A percentile compares a stretch with the other conserved stretches of the same genome.
phyloP scores from a whole-genome alignment of 306 rosid genomes.

The Gleditsia sinensis region DNA sequence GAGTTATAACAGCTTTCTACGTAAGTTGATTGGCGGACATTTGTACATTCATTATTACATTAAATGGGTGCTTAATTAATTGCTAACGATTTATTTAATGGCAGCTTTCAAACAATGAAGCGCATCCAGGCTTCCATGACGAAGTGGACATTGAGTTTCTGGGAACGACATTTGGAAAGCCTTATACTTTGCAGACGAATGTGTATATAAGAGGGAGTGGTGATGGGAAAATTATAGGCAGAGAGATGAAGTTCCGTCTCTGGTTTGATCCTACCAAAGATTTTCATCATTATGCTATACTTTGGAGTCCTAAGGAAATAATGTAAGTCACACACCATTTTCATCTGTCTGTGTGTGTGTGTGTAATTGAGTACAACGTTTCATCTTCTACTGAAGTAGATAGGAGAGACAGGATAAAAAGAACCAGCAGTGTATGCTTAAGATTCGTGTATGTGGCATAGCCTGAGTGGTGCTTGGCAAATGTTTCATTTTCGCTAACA shows the following conservation, averaged over 20 bases:
- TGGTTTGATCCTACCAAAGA: constrained; percentile 92
- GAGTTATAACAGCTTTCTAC: constrained; percentile 94
- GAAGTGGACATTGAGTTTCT: constrained; percentile 97
- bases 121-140: constrained; percentile 94
- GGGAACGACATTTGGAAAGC: constrained; percentile 96
- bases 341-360: neutral
- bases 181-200: constrained; percentile 92
- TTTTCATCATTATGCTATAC: constrained; percentile 90
- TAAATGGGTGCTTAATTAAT: no score
- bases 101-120: constrained; percentile 95
- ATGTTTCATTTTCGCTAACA: no score
- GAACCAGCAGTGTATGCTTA: no score
- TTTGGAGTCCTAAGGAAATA: constrained; percentile 86
- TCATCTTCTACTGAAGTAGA: no score
- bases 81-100: constrained; percentile 26
- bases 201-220: constrained; percentile 96
- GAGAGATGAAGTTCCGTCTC: constrained; percentile 94
- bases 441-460: no score
- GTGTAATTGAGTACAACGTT: neutral
- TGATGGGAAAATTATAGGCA: constrained; percentile 80
- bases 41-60: constrained; percentile 15
- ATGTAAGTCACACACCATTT: constrained; percentile 53
- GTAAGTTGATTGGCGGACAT: constrained; percentile 43
- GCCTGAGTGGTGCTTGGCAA: no score
- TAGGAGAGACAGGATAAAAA: no score